Base-by-base conservation (phyloP, 345 rosid species). In the Diplotaxis tenuifolia region DNA sequence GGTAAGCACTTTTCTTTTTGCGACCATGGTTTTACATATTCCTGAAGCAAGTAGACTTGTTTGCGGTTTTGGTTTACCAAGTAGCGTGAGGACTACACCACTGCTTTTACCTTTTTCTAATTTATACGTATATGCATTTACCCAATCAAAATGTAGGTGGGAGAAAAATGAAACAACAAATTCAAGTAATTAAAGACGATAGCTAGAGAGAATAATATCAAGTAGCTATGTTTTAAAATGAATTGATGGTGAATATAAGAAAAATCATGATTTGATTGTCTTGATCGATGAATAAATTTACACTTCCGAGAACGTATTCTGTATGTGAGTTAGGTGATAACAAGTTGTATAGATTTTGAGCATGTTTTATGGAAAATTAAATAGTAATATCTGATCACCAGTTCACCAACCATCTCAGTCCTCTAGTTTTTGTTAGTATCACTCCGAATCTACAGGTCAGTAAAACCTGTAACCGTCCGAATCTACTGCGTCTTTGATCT, bases 21-120 rank as follows among this genome's bases (percentile, higher is more conserved):
- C 66, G 70, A 76, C 75, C 79, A 75, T 75, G 28, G 70, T 69
- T 68, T 62, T 63, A 50, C 57, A n/a, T 23, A 19, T 47, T 32
- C 56, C 14, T 67, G 19, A n/a, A n/a, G 63, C 62, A 74, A 59
- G 18, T 57, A 74, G 18, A 36, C 31, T 38, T 70, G 28, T 53
- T 53, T 21, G 58, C 7, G 6, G 15, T 14, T 57, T 69, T 69
- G 67, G 69, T 62, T 52, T 7, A 42, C 64, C 73, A 28, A 61
- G 74, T 68, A 60, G 73, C 57, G 15, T 62, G 53, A 11, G 42
- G 19, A 45, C 14, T 15, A 5, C 49, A 67, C 21, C 60, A 34
- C 14, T 10, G 61, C n/a, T 32, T 62, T 68, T 52, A 60, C 50
- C 62, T 36, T 67, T 67, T 67, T 67, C 10, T 67, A 34, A 10